Base-by-base conservation (phyloP, 306 rosid species). In the Sophora flavescens region DNA sequence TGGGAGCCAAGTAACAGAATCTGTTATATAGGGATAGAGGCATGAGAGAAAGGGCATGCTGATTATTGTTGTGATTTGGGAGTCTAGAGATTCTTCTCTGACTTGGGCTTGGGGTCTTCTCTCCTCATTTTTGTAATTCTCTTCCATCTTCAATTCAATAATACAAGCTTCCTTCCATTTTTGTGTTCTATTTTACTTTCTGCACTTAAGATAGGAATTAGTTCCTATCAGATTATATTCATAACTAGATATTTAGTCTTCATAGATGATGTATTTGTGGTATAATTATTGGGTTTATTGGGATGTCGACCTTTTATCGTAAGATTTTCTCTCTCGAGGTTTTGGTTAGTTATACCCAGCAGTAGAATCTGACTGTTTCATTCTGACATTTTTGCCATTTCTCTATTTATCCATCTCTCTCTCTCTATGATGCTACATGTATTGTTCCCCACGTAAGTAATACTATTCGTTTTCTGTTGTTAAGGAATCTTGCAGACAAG, bases 401-500 rank as follows among this genome's bases (percentile, higher is more conserved):
- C 33, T 42, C 59, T 15, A 67, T 52, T 12, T 22, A 8, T 30
- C 66, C 28, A 13, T 59, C 64, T 28, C 65, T 61, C n/a, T 18
- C 45, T 54, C 17, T 41, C 17, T 7, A 22, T 22, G 22, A 22
- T 22, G 22, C 1, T 33, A 26, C 45, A 70, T 70, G n/a, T 44
- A 44, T 15, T 69, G 10, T 50, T 16, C 47, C 26, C 17, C 44
- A 59, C 3, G 47, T 18, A 52, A 70, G 77, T 79, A 75, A 74
- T 48, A 48, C 63, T 42, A n/a, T 12, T 13, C 52, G 42, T 72
- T 67, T 64, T 72, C 16, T 57, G 39, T 42, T 71, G 38, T 76
- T 32, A 76, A 92, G 97, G 93, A 84, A 85, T 58, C 78, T 92
- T 10, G 97, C 93, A 1, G 92, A 90, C 83, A 88, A 92, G 83